Evolutionary conservation across 2,329 filamentous ascomycete genomes (phyloP).

Genomic region (Zymoseptoria ardabiliae): DNA sequence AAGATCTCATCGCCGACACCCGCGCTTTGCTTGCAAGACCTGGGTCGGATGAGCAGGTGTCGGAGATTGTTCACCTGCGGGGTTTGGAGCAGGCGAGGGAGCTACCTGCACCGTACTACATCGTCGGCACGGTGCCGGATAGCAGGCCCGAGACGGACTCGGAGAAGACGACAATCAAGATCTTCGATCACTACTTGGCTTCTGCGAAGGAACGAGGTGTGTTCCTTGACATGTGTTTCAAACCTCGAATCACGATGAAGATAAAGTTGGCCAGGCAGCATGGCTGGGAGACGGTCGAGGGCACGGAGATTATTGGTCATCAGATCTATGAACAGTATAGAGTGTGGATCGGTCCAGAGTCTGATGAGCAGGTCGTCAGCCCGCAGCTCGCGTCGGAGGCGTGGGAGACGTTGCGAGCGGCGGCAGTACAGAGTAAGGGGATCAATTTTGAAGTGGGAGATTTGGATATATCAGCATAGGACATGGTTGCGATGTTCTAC

Average conservation of each 20-base stretch:
- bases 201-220: slow-evolving; percentile 23
- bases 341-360: no score
- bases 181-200: background rate
- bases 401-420: no score
- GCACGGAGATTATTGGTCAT: slow-evolving; percentile 34
- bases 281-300: slow-evolving; percentile 35
- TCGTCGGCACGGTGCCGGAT: slow-evolving; percentile 36
- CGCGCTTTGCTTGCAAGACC: no score
- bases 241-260: slow-evolving; percentile 33
- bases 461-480: no score
- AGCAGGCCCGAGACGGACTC: slow-evolving; percentile 26
- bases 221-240: slow-evolving; percentile 39
- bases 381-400: no score
- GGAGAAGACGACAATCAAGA: slow-evolving; percentile 19
- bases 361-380: no score
- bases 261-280: slow-evolving; percentile 29
- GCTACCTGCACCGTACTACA: slow-evolving; percentile 27
- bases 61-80: slow-evolving; percentile 27
- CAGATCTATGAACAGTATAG: no score
- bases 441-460: no score
- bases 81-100: slow-evolving; percentile 20
- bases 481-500: no score
- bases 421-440: no score
- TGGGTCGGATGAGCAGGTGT: no score
- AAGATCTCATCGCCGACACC: no score